Evolutionary conservation across 495 filamentous ascomycete species (phyloP).

Genomic region (Talaromyces ruber): DNA sequence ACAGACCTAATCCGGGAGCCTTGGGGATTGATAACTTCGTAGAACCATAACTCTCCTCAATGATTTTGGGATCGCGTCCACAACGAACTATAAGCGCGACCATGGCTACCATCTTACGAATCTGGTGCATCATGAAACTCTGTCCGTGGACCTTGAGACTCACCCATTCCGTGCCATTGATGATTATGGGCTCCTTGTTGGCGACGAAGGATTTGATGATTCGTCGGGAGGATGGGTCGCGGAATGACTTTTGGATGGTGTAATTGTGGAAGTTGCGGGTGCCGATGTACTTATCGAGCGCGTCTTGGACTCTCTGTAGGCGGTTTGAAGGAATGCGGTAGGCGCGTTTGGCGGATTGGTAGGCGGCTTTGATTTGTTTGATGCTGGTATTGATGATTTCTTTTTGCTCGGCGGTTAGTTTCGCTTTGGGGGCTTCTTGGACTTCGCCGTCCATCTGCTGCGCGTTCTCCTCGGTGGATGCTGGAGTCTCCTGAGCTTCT

Average conservation of each 20-base stretch:
- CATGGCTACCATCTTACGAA: conserved; percentile 98
- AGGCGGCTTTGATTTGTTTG: conserved; percentile 68
- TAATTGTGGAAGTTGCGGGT: conserved; percentile 93
- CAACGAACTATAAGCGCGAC: conserved; percentile 73
- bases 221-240: conserved; percentile 74
- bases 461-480: neutral
- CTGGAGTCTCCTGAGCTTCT: conserved; percentile 1
- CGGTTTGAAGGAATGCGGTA: conserved; percentile 73
- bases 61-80: conserved; percentile 57
- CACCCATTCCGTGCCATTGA: conserved; percentile 89
- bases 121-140: conserved; percentile 99
- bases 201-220: conserved; percentile 84
- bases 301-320: conserved; percentile 60
- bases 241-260: conserved; percentile 75
- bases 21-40: conserved; percentile 81
- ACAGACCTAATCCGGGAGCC: conserved; percentile 77
- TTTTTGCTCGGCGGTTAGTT: conserved; percentile 22
- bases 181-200: conserved; percentile 62
- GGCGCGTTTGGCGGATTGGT: conserved; percentile 63
- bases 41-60: conserved; percentile 58
- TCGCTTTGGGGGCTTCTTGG: conserved; percentile 11
- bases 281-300: conserved; percentile 63
- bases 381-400: conserved; percentile 43
- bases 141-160: conserved; percentile 94
- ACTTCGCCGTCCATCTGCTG: conserved; percentile 11